A percentile compares a stretch with the other conserved stretches of the same genome.
phyloP scores from a whole-genome alignment of 306 rosid species.

The Crataegus laevigata region DNA sequence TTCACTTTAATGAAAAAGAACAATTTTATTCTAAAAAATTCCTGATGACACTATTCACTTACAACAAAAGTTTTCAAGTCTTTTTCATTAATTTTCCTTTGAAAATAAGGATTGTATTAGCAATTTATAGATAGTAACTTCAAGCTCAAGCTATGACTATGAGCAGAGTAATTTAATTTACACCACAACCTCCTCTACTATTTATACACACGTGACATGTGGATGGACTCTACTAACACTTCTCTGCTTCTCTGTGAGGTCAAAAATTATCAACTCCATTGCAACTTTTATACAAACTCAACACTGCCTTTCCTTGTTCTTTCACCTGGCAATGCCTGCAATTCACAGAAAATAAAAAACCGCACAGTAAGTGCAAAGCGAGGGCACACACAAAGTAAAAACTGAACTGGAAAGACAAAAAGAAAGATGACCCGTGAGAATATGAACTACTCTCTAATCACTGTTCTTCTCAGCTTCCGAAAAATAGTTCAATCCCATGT shows the following conservation, averaged over 20 bases:
- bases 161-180: not conserved
- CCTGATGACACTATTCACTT: too few species aligned
- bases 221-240: not conserved
- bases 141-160: not conserved
- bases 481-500: not conserved
- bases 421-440: not conserved
- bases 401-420: not conserved
- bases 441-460: too few species aligned
- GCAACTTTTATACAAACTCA: conserved; percentile 12
- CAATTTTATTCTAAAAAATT: too few species aligned
- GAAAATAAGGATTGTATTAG: too few species aligned
- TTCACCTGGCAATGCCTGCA: conserved; percentile 8
- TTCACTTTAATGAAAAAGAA: too few species aligned
- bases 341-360: conserved; percentile 8
- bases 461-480: not conserved
- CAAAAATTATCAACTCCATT: conserved; percentile 2
- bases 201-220: conserved; percentile 3
- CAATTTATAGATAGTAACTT: too few species aligned
- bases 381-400: not conserved
- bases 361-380: not conserved
- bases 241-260: not conserved
- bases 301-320: conserved; percentile 7
- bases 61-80: too few species aligned
- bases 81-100: too few species aligned
- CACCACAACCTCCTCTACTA: not conserved